Conservation (phyloP, 164 flowering plant species). For the Umbellularia californica region DNA sequence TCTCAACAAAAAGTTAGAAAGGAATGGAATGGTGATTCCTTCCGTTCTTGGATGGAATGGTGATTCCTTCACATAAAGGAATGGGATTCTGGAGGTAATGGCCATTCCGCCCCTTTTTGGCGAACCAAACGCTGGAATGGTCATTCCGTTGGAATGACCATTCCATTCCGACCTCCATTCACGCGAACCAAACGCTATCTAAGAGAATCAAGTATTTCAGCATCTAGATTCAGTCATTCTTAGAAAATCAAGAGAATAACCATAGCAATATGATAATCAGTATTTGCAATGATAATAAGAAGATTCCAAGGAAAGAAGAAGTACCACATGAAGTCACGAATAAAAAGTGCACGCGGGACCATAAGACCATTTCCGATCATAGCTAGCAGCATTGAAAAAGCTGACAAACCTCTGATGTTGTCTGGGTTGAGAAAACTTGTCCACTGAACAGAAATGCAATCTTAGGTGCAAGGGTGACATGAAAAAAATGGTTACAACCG, state of each 20-base stretch:
- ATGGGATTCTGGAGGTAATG: no score
- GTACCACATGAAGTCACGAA: constrained; percentile 99
- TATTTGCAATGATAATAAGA: neutral
- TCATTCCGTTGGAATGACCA: no score
- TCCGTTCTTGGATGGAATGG: no score
- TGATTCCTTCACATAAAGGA: no score
- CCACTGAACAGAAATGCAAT: constrained; percentile 55
- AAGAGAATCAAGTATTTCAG: neutral
- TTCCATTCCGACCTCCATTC: no score
- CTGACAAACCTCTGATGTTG: constrained; percentile 91
- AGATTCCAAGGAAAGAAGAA: neutral
- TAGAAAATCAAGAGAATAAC: neutral
- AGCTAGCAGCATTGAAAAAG: constrained; percentile 86
- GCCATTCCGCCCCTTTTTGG: no score
- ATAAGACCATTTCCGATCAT: constrained; percentile 93
- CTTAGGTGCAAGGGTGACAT: constrained; percentile 3
- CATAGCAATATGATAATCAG: neutral
- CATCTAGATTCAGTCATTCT: neutral
- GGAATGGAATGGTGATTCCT: no score
- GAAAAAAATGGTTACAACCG: neutral
- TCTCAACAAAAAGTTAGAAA: no score
- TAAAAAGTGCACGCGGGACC: constrained; percentile 90
- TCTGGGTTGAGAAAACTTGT: constrained; percentile 88
- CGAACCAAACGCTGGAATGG: no score
- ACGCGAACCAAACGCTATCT: no score